Evolutionary conservation across 148 eudicot species (phyloP).

Genomic region (Dysphania ambrosioides): DNA sequence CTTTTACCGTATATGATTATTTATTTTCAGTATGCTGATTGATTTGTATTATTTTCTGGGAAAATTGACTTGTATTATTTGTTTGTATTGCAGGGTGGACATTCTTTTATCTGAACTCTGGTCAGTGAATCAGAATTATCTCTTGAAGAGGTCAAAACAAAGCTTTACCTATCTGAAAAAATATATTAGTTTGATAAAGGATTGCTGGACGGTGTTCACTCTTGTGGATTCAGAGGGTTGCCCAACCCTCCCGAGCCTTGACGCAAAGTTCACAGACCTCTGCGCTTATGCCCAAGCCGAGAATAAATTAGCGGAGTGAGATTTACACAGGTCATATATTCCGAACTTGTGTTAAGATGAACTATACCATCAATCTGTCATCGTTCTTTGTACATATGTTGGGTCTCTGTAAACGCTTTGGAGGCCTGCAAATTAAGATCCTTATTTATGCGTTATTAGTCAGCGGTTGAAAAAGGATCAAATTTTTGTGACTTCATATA

Average conservation of each 20-base stretch:
- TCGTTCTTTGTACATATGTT: background rate
- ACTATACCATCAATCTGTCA: background rate
- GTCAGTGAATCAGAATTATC: background rate
- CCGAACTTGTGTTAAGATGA: background rate
- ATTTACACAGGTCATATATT: background rate
- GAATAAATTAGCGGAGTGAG: background rate
- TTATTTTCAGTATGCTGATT: too few species aligned
- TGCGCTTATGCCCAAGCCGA: background rate
- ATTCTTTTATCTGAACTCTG: constrained; percentile 1
- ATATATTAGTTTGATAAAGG: background rate
- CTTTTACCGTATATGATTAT: too few species aligned
- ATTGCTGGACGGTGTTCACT: background rate
- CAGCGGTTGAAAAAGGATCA: background rate
- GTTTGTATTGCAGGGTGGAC: constrained; percentile 10
- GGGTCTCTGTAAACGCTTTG: background rate
- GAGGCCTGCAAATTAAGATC: background rate
- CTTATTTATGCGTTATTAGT: background rate
- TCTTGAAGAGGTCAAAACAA: background rate
- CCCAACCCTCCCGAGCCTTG: background rate
- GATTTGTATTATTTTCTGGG: background rate
- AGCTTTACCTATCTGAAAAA: background rate
- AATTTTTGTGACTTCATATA: too few species aligned
- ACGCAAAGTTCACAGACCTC: background rate
- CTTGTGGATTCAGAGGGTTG: background rate
- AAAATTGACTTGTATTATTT: background rate